phyloP scores from a whole-genome alignment of 2,329 filamentous ascomycete species.

The Blastomyces percursus region DNA sequence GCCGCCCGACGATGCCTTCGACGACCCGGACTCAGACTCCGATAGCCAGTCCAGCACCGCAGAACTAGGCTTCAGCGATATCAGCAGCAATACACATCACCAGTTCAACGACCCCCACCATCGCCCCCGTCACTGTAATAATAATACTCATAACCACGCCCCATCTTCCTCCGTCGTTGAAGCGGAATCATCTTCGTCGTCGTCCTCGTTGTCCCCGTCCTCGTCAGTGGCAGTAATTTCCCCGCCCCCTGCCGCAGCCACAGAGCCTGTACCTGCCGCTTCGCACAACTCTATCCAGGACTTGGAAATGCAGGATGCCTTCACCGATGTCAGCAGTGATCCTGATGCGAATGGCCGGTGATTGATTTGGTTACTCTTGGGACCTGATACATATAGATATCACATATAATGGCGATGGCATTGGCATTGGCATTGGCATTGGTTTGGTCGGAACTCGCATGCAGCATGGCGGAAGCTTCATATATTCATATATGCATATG shows the following conservation, averaged over 20 bases:
- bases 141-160: background rate
- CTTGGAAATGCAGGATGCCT: slow-evolving; percentile 7
- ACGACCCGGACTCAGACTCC: slow-evolving; percentile 5
- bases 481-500: background rate
- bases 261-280: background rate
- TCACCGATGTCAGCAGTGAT: background rate
- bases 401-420: background rate
- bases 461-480: background rate
- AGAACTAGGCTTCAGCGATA: background rate
- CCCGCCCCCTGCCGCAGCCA: background rate
- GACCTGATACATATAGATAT: background rate
- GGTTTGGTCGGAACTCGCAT: background rate
- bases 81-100: background rate
- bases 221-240: background rate
- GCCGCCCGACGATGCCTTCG: slow-evolving; percentile 57
- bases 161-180: background rate
- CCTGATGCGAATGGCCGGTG: background rate
- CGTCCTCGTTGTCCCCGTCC: background rate
- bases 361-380: background rate
- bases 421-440: background rate
- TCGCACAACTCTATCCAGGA: background rate
- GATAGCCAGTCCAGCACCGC: slow-evolving; percentile 4
- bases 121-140: background rate
- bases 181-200: background rate
- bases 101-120: background rate